Evolutionary conservation across 1,139 yeast genomes (phyloP).

Genomic region (Candida mesenterica): DNA sequence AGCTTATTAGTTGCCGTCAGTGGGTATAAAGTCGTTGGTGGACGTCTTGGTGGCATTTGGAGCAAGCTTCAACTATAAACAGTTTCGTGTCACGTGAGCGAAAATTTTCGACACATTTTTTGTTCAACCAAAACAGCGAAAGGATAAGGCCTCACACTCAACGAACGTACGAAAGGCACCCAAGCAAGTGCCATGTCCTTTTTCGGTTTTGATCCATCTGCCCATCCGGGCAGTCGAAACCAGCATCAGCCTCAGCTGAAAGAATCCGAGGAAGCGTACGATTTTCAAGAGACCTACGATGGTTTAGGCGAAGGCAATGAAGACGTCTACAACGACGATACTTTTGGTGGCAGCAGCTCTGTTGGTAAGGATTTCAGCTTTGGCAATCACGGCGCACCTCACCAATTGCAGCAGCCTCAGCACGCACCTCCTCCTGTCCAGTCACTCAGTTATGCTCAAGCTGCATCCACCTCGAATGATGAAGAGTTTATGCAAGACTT

Average conservation of each 20-base stretch:
- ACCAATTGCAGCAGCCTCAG: slow-evolving; percentile 16
- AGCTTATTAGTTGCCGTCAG: no score
- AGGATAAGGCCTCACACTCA: no score
- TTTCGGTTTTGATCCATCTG: slow-evolving; percentile 54
- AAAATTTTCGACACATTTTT: slow-evolving; percentile 10
- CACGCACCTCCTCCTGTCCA: slow-evolving; percentile 19
- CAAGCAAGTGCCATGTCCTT: slow-evolving; percentile 43
- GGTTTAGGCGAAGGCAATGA: slow-evolving; percentile 78
- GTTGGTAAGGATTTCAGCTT: slow-evolving; percentile 77
- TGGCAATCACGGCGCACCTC: slow-evolving; percentile 37
- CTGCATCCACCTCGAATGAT: slow-evolving; percentile 35
- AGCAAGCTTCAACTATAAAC: no score
- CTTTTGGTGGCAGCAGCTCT: slow-evolving; percentile 66
- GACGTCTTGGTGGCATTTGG: not conserved
- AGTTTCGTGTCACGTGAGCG: no score
- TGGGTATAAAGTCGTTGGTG: no score
- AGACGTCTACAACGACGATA: slow-evolving; percentile 83
- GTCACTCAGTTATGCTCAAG: slow-evolving; percentile 58
- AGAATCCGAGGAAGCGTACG: slow-evolving; percentile 39
- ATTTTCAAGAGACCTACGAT: slow-evolving; percentile 83
- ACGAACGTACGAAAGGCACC: no score
- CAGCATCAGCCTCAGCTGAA: slow-evolving; percentile 9
- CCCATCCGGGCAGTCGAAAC: slow-evolving; percentile 28
- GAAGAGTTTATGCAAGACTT: slow-evolving; percentile 51
- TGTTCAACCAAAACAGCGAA: no score